Evolutionary conservation across 108 stramenopile genomes (phyloP).

Genomic region (Cyclotella atomus): DNA sequence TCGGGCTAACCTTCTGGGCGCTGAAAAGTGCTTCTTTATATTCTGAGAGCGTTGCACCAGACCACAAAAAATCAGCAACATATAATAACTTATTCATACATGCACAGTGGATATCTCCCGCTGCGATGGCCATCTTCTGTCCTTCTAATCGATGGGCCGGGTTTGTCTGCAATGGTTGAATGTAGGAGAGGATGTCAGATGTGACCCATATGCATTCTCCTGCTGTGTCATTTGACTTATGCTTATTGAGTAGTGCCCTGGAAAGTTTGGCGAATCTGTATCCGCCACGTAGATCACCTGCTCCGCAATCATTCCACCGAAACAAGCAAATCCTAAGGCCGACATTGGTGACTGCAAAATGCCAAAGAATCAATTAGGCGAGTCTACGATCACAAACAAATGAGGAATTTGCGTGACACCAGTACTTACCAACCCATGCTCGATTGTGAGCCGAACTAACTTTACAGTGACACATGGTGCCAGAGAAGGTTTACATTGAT

Average conservation of each 20-base stretch:
- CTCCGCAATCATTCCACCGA: constrained; percentile 10
- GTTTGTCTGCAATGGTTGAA: constrained; percentile 11
- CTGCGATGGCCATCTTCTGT: neutral
- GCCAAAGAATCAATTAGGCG: too few relatives aligned
- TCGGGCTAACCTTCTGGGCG: neutral
- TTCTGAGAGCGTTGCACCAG: neutral
- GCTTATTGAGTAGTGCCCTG: constrained; percentile 14
- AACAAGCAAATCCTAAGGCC: constrained; percentile 18
- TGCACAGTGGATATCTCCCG: constrained; percentile 15
- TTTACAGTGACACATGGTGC: neutral
- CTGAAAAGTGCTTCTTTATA: neutral
- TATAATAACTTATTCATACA: neutral
- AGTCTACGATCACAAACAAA: too few relatives aligned
- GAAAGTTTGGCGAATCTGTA: constrained; percentile 18
- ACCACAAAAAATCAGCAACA: neutral
- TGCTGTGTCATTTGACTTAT: neutral
- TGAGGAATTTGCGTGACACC: neutral
- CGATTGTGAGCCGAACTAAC: constrained; percentile 1
- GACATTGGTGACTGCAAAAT: constrained; percentile 12
- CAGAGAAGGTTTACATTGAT: neutral
- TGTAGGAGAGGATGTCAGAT: neutral
- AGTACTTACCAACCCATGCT: neutral
- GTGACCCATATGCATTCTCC: constrained; percentile 1
- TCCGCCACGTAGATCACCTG: constrained; percentile 1
- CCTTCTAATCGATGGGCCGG: neutral